Percentiles rank a stretch among this genome's conserved stretches.
These are phyloP conservation scores for Coffea canephora DNA, from an alignment of 257 asterid species.

Conservation along the genomic window DNA sequence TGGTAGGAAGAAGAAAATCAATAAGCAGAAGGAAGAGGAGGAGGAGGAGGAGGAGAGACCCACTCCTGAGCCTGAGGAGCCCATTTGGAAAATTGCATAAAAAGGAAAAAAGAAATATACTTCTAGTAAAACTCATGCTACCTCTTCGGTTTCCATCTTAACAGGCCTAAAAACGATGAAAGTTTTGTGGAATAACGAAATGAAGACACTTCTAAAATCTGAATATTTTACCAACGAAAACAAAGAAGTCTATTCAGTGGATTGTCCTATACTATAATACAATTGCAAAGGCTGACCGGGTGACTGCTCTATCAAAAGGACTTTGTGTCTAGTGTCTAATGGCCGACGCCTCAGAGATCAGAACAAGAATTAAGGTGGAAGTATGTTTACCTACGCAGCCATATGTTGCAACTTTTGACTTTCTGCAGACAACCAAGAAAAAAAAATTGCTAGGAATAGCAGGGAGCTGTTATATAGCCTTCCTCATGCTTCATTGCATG, in stretches of 20 bases:
- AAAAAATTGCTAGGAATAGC: neutral
- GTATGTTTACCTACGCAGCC: neutral
- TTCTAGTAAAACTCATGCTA: neutral
- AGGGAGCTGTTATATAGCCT: too few relatives aligned
- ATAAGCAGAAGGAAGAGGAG: constrained; percentile 1
- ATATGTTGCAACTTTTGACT: neutral
- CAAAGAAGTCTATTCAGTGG: neutral
- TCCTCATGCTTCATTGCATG: too few relatives aligned
- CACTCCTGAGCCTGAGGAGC: neutral
- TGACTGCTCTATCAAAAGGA: too few relatives aligned
- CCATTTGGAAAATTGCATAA: neutral
- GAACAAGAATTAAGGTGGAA: neutral
- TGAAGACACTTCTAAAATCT: neutral
- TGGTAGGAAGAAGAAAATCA: constrained; percentile 17
- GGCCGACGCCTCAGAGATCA: neutral
- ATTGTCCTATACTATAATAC: too few relatives aligned
- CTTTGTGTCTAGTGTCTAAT: too few relatives aligned
- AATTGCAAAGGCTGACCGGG: neutral
- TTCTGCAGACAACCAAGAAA: neutral
- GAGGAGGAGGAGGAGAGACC: neutral
- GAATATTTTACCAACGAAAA: neutral
- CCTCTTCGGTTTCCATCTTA: neutral
- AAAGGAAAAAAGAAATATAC: too few relatives aligned
- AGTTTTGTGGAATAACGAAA: neutral
- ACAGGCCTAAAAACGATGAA: neutral